phyloP scores from a whole-genome alignment of 805 yeast genomes.

The Starmerella riodocensis region DNA sequence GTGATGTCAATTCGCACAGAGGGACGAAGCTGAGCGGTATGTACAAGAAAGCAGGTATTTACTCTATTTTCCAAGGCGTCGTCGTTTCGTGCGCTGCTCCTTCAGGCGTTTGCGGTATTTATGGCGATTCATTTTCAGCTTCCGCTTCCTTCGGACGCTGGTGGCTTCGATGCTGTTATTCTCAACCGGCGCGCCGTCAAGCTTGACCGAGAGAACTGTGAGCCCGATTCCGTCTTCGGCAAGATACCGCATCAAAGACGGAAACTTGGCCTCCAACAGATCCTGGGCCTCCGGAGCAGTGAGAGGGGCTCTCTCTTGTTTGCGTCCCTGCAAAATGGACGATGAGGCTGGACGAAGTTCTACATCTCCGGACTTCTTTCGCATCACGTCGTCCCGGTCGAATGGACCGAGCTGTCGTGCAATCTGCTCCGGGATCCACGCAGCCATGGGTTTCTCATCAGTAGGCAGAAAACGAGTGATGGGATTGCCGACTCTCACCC shows the following conservation, averaged over 20 bases:
- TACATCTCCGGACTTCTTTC: background rate
- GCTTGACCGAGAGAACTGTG: conserved; percentile 11
- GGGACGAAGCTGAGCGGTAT: too few species aligned
- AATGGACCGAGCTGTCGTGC: conserved; percentile 31
- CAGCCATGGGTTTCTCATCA: conserved; percentile 7
- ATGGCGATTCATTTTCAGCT: conserved; percentile 94
- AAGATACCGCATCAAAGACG: conserved; percentile 11
- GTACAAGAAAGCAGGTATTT: background rate
- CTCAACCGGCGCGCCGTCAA: background rate
- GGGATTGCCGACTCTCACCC: conserved; percentile 16
- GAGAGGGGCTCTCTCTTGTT: background rate
- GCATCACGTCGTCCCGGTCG: conserved; percentile 8
- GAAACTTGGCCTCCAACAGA: conserved; percentile 5
- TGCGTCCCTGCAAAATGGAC: background rate
- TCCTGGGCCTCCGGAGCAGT: conserved; percentile 4
- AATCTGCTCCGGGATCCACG: conserved; percentile 28
- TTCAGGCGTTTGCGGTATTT: conserved; percentile 94
- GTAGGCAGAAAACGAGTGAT: conserved; percentile 3
- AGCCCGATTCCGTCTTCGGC: conserved; percentile 11
- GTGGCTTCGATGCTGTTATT: conserved; percentile 21
- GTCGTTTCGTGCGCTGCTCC: conserved; percentile 49
- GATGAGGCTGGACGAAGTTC: too few species aligned
- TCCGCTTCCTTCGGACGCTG: conserved; percentile 41
- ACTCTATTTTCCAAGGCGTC: conserved; percentile 22
- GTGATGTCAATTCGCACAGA: too few species aligned